Conservation (phyloP, 2,329 filamentous ascomycete species). For the Colletotrichum agaves region DNA sequence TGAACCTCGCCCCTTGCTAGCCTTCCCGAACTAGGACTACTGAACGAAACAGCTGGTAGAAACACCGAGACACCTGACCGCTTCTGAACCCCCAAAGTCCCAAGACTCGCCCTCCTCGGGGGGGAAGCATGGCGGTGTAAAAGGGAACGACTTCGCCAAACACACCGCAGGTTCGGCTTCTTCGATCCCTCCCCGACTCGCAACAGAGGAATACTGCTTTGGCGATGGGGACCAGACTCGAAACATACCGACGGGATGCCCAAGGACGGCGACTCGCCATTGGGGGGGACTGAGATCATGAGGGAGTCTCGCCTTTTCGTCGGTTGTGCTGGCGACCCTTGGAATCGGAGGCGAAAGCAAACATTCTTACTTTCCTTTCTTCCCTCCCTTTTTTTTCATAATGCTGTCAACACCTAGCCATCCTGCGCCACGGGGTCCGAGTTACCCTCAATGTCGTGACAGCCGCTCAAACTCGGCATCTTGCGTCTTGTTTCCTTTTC, state of each 20-base stretch:
- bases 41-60: background rate
- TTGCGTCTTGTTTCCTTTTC: constrained; percentile 2
- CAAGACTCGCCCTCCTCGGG: background rate
- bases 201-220: background rate
- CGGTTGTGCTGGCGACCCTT: background rate
- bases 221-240: background rate
- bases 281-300: background rate
- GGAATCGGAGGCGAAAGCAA: background rate
- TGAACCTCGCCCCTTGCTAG: background rate
- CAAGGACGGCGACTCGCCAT: background rate
- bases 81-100: background rate
- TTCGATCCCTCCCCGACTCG: background rate
- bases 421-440: background rate
- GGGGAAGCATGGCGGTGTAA: constrained; percentile 1
- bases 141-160: background rate
- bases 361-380: constrained; percentile 12
- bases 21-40: background rate
- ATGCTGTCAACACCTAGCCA: background rate
- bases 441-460: background rate
- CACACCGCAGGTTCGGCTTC: constrained; percentile 29
- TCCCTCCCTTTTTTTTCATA: no score
- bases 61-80: background rate
- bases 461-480: background rate
- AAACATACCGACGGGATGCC: constrained; percentile 2
- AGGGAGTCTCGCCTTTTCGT: no score